phyloP scores from a whole-genome alignment of 2,329 filamentous ascomycete species.

The Botrytis cinerea region DNA sequence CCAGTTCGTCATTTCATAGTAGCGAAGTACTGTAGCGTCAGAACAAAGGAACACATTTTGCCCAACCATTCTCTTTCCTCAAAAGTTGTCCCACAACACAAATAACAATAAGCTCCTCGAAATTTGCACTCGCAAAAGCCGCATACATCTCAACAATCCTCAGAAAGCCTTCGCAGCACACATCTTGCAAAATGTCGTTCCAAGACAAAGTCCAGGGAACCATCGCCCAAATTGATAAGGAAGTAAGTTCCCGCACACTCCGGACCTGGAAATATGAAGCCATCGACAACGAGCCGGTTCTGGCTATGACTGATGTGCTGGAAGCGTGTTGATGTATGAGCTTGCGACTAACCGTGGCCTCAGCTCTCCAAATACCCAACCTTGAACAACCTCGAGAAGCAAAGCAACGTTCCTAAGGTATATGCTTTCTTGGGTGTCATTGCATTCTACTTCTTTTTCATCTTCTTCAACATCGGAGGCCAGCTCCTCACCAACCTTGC shows the following conservation, averaged over 20 bases:
- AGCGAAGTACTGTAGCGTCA: conserved; percentile 7
- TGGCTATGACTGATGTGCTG: background rate
- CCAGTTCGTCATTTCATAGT: conserved; percentile 20
- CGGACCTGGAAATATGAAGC: background rate
- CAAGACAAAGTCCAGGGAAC: conserved; percentile 78
- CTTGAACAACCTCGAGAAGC: conserved; percentile 84
- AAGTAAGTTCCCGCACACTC: conserved; percentile 57
- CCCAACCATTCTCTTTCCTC: conserved; percentile 16
- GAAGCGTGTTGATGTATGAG: background rate
- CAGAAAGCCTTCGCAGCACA: background rate
- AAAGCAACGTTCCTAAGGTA: conserved; percentile 79
- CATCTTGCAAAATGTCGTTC: conserved; percentile 67
- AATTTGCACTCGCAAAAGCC: conserved; percentile 9
- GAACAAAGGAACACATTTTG: conserved; percentile 24
- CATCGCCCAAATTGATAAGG: conserved; percentile 77
- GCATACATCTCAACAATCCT: conserved; percentile 5
- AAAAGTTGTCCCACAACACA: conserved; percentile 14
- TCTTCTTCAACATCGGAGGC: conserved; percentile 89
- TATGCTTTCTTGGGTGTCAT: conserved; percentile 76
- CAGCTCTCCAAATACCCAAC: conserved; percentile 83
- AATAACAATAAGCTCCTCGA: conserved; percentile 22
- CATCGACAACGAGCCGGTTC: background rate
- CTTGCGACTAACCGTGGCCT: conserved; percentile 2
- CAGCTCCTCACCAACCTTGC: conserved; percentile 86
- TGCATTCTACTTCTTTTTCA: conserved; percentile 84